A percentile compares a stretch with the other conserved stretches of the same genome.
Evolutionary conservation across 140 eudicot genomes (phyloP).

Genomic region (Senecio squalidus): DNA sequence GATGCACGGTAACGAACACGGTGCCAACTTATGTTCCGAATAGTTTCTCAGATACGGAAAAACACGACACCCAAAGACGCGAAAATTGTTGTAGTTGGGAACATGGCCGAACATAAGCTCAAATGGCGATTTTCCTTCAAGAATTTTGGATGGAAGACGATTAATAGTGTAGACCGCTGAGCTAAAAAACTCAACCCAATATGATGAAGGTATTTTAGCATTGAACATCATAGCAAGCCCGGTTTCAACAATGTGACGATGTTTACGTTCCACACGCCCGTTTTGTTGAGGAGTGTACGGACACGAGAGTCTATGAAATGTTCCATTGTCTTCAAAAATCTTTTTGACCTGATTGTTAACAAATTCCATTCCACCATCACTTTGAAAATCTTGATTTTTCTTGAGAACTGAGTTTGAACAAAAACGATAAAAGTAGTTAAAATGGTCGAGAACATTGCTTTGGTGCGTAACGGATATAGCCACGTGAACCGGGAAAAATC

Average conservation of each 20-base stretch:
- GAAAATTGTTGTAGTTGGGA: neutral
- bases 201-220: neutral
- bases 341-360: neutral
- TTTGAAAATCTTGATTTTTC: neutral
- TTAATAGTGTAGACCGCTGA: neutral
- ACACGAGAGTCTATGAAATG: neutral
- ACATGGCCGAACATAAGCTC: neutral
- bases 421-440: neutral
- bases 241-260: neutral
- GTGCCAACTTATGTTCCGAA: neutral
- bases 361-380: neutral
- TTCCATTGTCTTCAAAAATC: neutral
- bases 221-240: neutral
- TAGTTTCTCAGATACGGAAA: neutral
- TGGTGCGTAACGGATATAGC: neutral
- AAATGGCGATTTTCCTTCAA: neutral
- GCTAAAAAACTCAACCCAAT: neutral
- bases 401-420: neutral
- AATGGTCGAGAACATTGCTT: neutral
- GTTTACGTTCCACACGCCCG: neutral
- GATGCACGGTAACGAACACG: neutral
- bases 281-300: neutral
- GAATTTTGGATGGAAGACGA: neutral
- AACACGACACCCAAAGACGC: neutral
- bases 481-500: neutral